phyloP scores from a whole-genome alignment of 1,284 basidiomycete species.

The Taiwanofungus camphoratus region DNA sequence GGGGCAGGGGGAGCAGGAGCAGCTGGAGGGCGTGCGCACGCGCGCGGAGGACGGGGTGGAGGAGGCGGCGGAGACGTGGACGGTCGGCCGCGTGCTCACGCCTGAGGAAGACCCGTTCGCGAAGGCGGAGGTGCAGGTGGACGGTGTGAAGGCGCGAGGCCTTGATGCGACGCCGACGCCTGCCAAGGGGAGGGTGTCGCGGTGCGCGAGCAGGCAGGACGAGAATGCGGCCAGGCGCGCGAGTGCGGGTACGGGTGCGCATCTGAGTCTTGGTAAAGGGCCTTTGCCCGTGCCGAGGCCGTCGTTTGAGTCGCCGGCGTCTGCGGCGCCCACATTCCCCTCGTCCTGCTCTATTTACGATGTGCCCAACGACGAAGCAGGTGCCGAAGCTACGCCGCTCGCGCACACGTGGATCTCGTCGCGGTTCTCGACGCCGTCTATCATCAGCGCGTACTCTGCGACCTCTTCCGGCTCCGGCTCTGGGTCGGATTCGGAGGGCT shows the following conservation, averaged over 20 bases:
- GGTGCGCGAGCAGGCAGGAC: background rate
- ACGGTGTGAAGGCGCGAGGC: background rate
- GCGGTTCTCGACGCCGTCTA: constrained; percentile 3
- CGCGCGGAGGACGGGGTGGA: constrained; percentile 3
- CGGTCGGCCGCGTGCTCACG: constrained; percentile 27
- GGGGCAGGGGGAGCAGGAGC: constrained; percentile 6
- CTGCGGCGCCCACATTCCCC: constrained; percentile 17
- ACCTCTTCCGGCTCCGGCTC: constrained; percentile 6
- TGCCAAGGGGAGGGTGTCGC: background rate
- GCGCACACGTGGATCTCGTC: background rate
- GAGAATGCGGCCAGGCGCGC: background rate
- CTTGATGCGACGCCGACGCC: constrained; percentile 5
- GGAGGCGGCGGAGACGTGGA: constrained; percentile 16
- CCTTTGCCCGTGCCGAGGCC: background rate
- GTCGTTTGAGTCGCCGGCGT: constrained; percentile 12
- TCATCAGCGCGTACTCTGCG: background rate
- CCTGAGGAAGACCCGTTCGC: constrained; percentile 29
- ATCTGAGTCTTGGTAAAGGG: too few species aligned
- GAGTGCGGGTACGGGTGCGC: too few species aligned
- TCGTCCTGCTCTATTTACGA: constrained; percentile 18
- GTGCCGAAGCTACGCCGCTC: background rate
- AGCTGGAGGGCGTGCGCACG: constrained; percentile 11
- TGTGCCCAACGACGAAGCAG: background rate
- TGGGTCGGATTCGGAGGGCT: background rate
- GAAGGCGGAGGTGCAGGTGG: constrained; percentile 21